Evolutionary conservation across 192 early-diverging fungal genomes (phyloP).

Genomic region (Spinellus fusiger): DNA sequence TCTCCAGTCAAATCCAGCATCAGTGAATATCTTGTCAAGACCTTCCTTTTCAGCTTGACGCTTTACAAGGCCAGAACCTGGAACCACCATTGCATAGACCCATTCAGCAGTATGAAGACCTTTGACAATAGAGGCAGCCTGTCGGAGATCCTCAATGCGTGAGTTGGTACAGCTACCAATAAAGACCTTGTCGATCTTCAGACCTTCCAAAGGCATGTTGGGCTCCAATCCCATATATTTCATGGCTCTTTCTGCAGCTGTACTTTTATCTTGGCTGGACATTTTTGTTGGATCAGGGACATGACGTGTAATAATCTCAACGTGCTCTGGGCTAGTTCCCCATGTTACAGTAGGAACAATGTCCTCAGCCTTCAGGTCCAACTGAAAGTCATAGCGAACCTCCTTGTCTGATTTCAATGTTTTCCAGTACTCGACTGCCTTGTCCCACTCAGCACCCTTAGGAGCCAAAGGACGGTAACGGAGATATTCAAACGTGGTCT

Average conservation of each 20-base stretch:
- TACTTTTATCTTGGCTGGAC: slow-evolving; percentile 35
- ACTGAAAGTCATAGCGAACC: slow-evolving; percentile 58
- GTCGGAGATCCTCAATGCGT: slow-evolving; percentile 66
- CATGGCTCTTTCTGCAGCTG: slow-evolving; percentile 48
- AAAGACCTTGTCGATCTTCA: slow-evolving; percentile 66
- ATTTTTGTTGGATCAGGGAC: slow-evolving; percentile 53
- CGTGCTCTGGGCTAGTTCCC: slow-evolving; percentile 67
- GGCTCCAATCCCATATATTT: slow-evolving; percentile 61
- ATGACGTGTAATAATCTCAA: slow-evolving; percentile 51
- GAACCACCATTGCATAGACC: slow-evolving; percentile 66
- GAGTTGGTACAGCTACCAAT: slow-evolving; percentile 73
- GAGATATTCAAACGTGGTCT: slow-evolving; percentile 64
- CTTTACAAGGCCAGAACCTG: slow-evolving; percentile 69
- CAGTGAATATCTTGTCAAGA: slow-evolving; percentile 58
- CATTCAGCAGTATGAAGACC: slow-evolving; percentile 53
- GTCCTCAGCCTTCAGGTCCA: slow-evolving; percentile 49
- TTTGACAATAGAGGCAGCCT: slow-evolving; percentile 51
- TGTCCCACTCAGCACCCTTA: slow-evolving; percentile 49
- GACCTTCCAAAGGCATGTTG: slow-evolving; percentile 47
- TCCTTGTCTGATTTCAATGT: slow-evolving; percentile 52
- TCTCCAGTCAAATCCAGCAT: slow-evolving; percentile 69
- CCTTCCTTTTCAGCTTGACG: slow-evolving; percentile 66
- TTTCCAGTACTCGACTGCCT: slow-evolving; percentile 57
- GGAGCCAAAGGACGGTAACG: slow-evolving; percentile 56
- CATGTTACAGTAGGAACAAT: slow-evolving; percentile 62